Percentiles rank a stretch among this genome's conserved stretches.
These are phyloP conservation scores for Thelonectria olida DNA, from an alignment of 2,329 filamentous ascomycete genomes.

Conservation along the genomic window DNA sequence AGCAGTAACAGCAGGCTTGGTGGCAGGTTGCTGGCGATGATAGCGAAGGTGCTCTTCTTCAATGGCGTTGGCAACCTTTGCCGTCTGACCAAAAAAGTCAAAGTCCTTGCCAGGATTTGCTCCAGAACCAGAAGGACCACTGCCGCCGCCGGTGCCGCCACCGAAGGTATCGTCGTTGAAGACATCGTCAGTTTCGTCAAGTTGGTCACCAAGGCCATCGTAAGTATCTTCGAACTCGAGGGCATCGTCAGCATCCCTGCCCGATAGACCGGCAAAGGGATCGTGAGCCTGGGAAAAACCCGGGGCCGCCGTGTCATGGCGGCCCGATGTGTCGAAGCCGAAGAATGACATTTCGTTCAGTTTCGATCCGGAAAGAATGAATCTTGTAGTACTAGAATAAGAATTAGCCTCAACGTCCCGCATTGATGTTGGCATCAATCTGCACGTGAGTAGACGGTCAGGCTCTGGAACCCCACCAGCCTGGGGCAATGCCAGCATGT, in stretches of 20 bases:
- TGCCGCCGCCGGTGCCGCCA: slow-evolving; percentile 24
- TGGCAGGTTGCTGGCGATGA: slow-evolving; percentile 74
- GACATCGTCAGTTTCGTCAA: slow-evolving; percentile 90
- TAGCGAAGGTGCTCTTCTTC: slow-evolving; percentile 91
- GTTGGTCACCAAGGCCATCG: slow-evolving; percentile 89
- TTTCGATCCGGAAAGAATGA: slow-evolving; percentile 32
- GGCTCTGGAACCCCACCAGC: slow-evolving; percentile 15
- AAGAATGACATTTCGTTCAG: slow-evolving; percentile 83
- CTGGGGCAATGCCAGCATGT: slow-evolving; percentile 10
- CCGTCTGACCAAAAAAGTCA: slow-evolving; percentile 95
- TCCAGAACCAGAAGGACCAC: slow-evolving; percentile 46
- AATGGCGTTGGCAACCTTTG: slow-evolving; percentile 84
- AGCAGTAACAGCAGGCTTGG: slow-evolving; percentile 46
- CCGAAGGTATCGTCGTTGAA: slow-evolving; percentile 98
- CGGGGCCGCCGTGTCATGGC: slow-evolving; percentile 73
- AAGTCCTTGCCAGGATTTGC: slow-evolving; percentile 86
- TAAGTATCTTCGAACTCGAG: slow-evolving; percentile 96
- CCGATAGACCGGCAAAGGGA: slow-evolving; percentile 85
- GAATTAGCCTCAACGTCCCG: slow-evolving; percentile 29
- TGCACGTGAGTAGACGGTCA: slow-evolving; percentile 11
- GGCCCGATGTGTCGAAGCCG: slow-evolving; percentile 76
- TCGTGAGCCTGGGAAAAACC: slow-evolving; percentile 87
- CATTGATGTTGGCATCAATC: no score
- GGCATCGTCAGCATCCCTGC: slow-evolving; percentile 64
- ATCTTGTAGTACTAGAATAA: slow-evolving; percentile 34